Evolutionary conservation across 352 stramenopile genomes (phyloP).

Genomic region (Phytophthora fragariae): DNA sequence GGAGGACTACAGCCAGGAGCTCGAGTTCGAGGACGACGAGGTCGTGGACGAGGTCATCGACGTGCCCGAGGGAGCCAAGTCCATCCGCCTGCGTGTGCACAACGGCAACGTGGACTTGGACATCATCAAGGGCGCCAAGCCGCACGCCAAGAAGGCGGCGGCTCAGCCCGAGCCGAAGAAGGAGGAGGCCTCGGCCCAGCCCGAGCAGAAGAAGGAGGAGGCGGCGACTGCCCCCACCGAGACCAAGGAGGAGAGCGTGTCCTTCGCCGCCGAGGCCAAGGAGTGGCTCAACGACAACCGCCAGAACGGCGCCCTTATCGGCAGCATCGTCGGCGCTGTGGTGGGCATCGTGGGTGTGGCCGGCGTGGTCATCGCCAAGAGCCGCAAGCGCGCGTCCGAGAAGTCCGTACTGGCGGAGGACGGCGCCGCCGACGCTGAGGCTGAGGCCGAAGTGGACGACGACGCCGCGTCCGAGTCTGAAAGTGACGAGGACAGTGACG

Average conservation of each 20-base stretch:
- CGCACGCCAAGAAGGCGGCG: constrained; percentile 29
- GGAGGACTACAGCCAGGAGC: constrained; percentile 58
- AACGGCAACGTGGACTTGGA: constrained; percentile 60
- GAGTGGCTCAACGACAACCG: constrained; percentile 51
- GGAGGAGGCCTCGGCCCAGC: constrained; percentile 20
- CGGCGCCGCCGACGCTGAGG: constrained; percentile 40
- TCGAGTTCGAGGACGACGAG: constrained; percentile 53
- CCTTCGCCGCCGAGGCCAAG: constrained; percentile 48
- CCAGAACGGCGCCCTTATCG: constrained; percentile 48
- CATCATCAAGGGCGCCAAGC: constrained; percentile 51
- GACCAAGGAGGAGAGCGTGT: constrained; percentile 42
- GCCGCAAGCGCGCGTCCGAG: constrained; percentile 51
- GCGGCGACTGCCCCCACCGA: constrained; percentile 10
- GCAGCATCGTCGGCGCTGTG: constrained; percentile 51
- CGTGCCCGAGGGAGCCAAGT: constrained; percentile 52
- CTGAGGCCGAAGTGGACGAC: constrained; percentile 45
- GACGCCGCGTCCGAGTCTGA: constrained; percentile 55
- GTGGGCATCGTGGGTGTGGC: constrained; percentile 55
- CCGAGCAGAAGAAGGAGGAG: constrained; percentile 32
- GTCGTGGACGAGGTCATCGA: constrained; percentile 58
- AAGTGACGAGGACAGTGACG: constrained; percentile 52
- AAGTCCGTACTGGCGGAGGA: constrained; percentile 53
- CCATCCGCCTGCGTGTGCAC: constrained; percentile 55
- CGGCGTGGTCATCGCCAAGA: constrained; percentile 54
- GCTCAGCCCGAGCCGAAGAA: constrained; percentile 32